Conservation (phyloP, 2,329 filamentous ascomycete species). For the Aspergillus fructus region DNA sequence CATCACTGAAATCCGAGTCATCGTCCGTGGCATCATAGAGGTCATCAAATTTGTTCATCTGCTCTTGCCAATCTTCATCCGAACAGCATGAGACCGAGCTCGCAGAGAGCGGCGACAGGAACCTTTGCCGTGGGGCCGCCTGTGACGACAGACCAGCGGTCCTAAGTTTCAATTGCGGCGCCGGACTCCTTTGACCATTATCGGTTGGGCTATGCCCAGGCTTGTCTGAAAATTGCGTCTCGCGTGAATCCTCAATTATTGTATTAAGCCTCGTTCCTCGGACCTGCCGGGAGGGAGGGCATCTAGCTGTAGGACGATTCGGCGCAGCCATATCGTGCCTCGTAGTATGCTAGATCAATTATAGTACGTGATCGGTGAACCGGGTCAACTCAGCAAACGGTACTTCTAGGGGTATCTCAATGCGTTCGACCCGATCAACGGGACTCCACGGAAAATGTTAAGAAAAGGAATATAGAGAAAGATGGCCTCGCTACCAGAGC, state of each 20-base stretch:
- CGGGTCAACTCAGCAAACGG: slow-evolving; percentile 1
- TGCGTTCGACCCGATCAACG: slow-evolving; percentile 34
- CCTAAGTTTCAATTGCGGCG: slow-evolving; percentile 36
- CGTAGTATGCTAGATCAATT: slow-evolving; percentile 25
- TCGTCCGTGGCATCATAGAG: slow-evolving; percentile 84
- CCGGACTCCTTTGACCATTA: slow-evolving; percentile 3
- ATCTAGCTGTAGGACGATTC: slow-evolving; percentile 53
- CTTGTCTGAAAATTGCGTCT: slow-evolving; percentile 25
- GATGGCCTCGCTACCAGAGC: slow-evolving; percentile 36
- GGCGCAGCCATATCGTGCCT: slow-evolving; percentile 45
- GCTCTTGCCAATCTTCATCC: slow-evolving; percentile 61
- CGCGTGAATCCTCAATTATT: slow-evolving; percentile 58
- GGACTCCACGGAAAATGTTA: slow-evolving; percentile 7
- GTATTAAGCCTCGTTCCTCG: slow-evolving; percentile 62
- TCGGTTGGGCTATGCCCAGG: slow-evolving; percentile 5
- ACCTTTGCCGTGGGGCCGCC: slow-evolving; percentile 23
- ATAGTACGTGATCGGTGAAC: slow-evolving; percentile 23
- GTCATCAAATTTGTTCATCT: slow-evolving; percentile 77
- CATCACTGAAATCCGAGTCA: slow-evolving; percentile 58
- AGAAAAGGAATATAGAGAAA: slow-evolving; percentile 21
- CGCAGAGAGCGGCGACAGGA: slow-evolving; percentile 35
- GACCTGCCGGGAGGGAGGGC: slow-evolving; percentile 57
- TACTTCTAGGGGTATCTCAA: slow-evolving; percentile 31
- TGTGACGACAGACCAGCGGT: slow-evolving; percentile 29
- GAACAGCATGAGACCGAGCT: slow-evolving; percentile 39